Conservation (phyloP, 2,329 filamentous ascomycete species). For the Nannizziopsis arthrosporioides region DNA sequence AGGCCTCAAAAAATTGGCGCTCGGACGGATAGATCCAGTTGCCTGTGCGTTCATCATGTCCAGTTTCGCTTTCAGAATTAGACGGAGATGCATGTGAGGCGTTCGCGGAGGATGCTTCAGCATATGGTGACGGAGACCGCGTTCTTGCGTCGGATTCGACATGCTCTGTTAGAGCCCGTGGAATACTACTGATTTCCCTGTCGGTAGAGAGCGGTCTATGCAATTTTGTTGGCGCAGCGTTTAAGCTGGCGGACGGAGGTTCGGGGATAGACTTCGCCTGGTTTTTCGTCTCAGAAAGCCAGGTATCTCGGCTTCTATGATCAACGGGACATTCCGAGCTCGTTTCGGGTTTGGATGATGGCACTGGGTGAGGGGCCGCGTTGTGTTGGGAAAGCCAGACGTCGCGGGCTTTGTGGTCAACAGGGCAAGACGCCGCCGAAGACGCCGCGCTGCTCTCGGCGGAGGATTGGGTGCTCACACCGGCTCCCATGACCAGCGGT, state of each 20-base stretch:
- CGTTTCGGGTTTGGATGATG: conserved; percentile 11
- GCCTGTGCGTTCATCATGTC: conserved; percentile 55
- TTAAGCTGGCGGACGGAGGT: conserved; percentile 15
- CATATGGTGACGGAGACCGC: conserved; percentile 24
- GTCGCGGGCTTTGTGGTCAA: conserved; percentile 80
- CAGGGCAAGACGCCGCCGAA: conserved; percentile 54
- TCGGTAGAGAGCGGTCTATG: conserved; percentile 47
- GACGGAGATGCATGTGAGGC: conserved; percentile 39
- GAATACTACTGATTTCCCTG: conserved; percentile 70
- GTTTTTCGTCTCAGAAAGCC: conserved; percentile 44
- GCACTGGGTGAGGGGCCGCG: conserved; percentile 28
- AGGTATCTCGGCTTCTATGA: conserved; percentile 73
- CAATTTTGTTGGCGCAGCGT: conserved; percentile 20
- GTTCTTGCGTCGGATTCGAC: conserved; percentile 14
- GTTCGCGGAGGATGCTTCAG: conserved; percentile 18
- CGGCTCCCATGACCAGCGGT: conserved; percentile 26
- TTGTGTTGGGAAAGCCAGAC: conserved; percentile 62
- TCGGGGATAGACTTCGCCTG: conserved; percentile 17
- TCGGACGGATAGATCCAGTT: conserved; percentile 98
- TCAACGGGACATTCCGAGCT: conserved; percentile 67
- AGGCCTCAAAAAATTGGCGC: conserved; percentile 95
- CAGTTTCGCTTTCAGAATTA: conserved; percentile 69
- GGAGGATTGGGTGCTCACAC: conserved; percentile 27
- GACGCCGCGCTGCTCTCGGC: conserved; percentile 17
- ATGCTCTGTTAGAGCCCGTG: conserved; percentile 41